phyloP scores from a whole-genome alignment of 495 filamentous ascomycete species.

The Podospora anserina region DNA sequence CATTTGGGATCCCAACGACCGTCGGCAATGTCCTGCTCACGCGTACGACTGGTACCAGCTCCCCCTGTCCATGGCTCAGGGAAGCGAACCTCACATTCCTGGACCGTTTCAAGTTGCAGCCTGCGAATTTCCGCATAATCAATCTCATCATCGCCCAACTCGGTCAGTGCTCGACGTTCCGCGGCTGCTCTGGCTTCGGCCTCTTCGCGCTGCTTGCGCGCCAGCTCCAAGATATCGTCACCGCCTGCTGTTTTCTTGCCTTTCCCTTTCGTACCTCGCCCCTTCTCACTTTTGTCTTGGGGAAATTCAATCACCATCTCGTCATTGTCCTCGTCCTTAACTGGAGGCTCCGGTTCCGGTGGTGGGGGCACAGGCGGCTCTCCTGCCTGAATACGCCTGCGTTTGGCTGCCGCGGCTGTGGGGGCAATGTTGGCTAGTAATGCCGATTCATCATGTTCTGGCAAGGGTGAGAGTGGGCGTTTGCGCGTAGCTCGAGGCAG shows the following conservation, averaged over 20 bases:
- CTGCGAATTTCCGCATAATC: constrained; percentile 69
- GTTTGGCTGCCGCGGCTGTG: constrained; percentile 69
- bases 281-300: constrained; percentile 18
- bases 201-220: constrained; percentile 63
- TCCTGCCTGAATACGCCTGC: constrained; percentile 54
- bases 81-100: constrained; percentile 67
- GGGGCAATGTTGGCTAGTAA: constrained; percentile 65
- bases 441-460: constrained; percentile 44
- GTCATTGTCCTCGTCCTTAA: constrained; percentile 16
- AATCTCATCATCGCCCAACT: constrained; percentile 53
- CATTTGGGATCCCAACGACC: constrained; percentile 83
- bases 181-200: constrained; percentile 59
- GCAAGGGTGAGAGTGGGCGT: constrained; percentile 35
- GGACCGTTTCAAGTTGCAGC: constrained; percentile 62
- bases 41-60: constrained; percentile 21
- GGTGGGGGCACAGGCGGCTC: constrained; percentile 35
- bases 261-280: constrained; percentile 38
- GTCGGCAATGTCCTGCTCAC: constrained; percentile 47
- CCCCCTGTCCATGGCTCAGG: constrained; percentile 13
- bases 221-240: constrained; percentile 66
- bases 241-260: constrained; percentile 45
- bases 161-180: constrained; percentile 57
- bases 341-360: constrained; percentile 19
- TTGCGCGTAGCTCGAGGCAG: constrained; percentile 44
- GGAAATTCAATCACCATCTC: constrained; percentile 21